Evolutionary conservation across 352 stramenopile species (phyloP).

Genomic region (Phytophthora fragariae): DNA sequence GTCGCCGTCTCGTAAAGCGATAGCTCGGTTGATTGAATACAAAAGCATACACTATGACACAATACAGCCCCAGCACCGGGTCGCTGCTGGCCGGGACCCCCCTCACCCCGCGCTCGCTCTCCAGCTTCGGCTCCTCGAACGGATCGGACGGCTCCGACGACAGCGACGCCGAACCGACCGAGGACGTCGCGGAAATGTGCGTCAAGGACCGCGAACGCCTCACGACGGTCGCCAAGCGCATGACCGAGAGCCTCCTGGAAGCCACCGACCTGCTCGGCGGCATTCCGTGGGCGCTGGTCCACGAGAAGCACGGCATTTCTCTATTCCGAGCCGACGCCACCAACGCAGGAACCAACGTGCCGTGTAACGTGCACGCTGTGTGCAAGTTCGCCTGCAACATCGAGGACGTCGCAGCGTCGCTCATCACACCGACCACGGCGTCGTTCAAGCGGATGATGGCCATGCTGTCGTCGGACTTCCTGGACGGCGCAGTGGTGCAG

Average conservation of each 20-base stretch:
- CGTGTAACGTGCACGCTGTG: conserved; percentile 88
- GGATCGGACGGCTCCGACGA: conserved; percentile 31
- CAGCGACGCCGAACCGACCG: conserved; percentile 21
- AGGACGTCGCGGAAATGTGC: conserved; percentile 38
- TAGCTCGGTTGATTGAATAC: conserved; percentile 14
- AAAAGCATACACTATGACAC: conserved; percentile 23
- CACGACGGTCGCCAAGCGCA: conserved; percentile 78
- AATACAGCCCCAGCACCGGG: conserved; percentile 25
- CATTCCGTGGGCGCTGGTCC: conserved; percentile 77
- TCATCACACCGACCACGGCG: conserved; percentile 82
- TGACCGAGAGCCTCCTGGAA: conserved; percentile 81
- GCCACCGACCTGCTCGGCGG: conserved; percentile 77
- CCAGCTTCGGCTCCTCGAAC: conserved; percentile 29
- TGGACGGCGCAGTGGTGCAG: conserved; percentile 83
- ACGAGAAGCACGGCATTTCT: conserved; percentile 86
- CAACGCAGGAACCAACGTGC: conserved; percentile 56
- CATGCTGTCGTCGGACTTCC: conserved; percentile 85
- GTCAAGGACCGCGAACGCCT: conserved; percentile 74
- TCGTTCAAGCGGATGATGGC: conserved; percentile 89
- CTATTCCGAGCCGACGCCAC: conserved; percentile 78
- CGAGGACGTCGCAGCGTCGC: conserved; percentile 82
- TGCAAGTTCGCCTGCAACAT: conserved; percentile 85
- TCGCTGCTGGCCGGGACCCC: conserved; percentile 20
- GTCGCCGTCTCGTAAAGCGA: neutral
- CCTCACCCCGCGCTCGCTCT: conserved; percentile 30